Percentiles rank a stretch among this genome's conserved stretches.
phyloP scores from a whole-genome alignment of 371 early-diverging fungal species.

The Apophysomyces variabilis region DNA sequence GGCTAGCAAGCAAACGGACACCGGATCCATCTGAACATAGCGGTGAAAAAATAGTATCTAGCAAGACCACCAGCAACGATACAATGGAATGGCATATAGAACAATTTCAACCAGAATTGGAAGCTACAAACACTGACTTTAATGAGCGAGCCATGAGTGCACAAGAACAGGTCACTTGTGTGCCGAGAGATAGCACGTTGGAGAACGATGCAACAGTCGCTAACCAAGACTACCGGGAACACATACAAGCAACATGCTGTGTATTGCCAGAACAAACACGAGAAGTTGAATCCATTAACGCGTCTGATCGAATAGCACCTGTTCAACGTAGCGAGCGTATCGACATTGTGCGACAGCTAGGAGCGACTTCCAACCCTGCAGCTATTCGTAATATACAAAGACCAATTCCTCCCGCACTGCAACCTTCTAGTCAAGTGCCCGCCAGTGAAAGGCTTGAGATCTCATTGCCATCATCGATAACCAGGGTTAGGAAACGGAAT shows the following conservation, averaged over 20 bases:
- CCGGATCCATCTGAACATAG: not conserved
- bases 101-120: not conserved
- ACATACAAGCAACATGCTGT: not conserved
- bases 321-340: not conserved
- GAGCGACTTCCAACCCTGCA: too few relatives aligned
- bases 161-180: too few relatives aligned
- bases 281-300: not conserved
- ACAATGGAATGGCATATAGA: not conserved
- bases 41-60: too few relatives aligned
- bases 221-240: not conserved
- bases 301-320: not conserved
- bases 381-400: too few relatives aligned
- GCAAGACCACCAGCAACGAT: not conserved
- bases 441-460: not conserved
- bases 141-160: too few relatives aligned
- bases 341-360: not conserved
- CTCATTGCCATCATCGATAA: not conserved
- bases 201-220: not conserved
- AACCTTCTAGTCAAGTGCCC: not conserved
- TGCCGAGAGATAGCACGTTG: too few relatives aligned
- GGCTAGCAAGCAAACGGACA: conserved; percentile 2
- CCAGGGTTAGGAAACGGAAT: not conserved
- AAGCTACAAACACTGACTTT: not conserved
- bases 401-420: too few relatives aligned
- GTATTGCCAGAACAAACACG: not conserved